A percentile compares a stretch with the other conserved stretches of the same genome.
Evolutionary conservation across 1,284 basidiomycete species (phyloP).

Genomic region (Agroathelia rolfsii): DNA sequence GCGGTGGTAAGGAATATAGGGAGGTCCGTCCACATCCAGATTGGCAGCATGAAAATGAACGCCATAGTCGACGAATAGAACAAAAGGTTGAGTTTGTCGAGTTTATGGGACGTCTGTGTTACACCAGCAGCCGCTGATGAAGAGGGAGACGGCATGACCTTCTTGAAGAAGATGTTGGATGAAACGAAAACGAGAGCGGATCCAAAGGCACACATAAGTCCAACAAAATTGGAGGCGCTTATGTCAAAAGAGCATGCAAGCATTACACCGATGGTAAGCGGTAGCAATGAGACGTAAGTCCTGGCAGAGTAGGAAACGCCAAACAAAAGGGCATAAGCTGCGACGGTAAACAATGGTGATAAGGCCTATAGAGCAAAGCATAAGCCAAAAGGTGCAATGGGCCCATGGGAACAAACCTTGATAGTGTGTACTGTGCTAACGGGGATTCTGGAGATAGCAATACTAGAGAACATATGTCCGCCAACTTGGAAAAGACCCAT

Average conservation of each 20-base stretch:
- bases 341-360: slow-evolving; percentile 93
- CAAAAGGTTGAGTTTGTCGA: slow-evolving; percentile 96
- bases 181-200: slow-evolving; percentile 95
- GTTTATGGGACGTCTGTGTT: slow-evolving; percentile 49
- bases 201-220: slow-evolving; percentile 85
- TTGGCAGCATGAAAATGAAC: slow-evolving; percentile 88
- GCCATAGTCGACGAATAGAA: slow-evolving; percentile 94
- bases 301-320: slow-evolving; percentile 85
- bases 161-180: slow-evolving; percentile 99
- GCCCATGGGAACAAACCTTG: slow-evolving; percentile 56
- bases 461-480: slow-evolving; percentile 95
- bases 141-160: slow-evolving; percentile 77
- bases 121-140: slow-evolving; percentile 27
- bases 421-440: slow-evolving; percentile 99
- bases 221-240: slow-evolving; percentile 74
- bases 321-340: slow-evolving; percentile 88
- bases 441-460: slow-evolving; percentile 92
- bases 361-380: slow-evolving; percentile 55
- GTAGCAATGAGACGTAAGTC: slow-evolving; percentile 92
- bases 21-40: slow-evolving; percentile 86
- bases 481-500: slow-evolving; percentile 94
- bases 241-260: slow-evolving; percentile 92
- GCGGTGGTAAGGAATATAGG: slow-evolving; percentile 49
- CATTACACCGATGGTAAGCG: slow-evolving; percentile 94
- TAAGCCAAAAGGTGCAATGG: slow-evolving; percentile 5